Percentiles rank a stretch among this genome's conserved stretches.
Evolutionary conservation across 768 basidiomycete genomes (phyloP).

Genomic region (Paxillus ammoniavirescens): DNA sequence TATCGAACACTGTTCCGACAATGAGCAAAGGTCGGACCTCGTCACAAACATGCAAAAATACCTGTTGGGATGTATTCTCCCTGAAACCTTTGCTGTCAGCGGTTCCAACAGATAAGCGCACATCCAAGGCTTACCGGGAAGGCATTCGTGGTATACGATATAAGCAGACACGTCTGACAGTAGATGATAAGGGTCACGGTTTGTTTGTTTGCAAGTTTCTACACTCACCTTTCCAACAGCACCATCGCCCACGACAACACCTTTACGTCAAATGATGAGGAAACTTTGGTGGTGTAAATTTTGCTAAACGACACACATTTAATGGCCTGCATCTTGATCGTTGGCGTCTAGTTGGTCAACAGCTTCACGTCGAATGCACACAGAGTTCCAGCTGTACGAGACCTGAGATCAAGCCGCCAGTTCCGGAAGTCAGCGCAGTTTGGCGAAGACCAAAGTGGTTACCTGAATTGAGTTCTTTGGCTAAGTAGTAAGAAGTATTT

Average conservation of each 20-base stretch:
- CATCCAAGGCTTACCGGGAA: slow-evolving; percentile 69
- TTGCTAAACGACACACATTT: slow-evolving; percentile 61
- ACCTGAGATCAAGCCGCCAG: slow-evolving; percentile 15
- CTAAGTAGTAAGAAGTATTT: background rate
- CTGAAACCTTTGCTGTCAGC: slow-evolving; percentile 39
- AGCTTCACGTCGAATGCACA: slow-evolving; percentile 3
- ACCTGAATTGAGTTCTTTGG: slow-evolving; percentile 4
- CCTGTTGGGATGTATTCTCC: slow-evolving; percentile 97
- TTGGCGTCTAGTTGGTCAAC: slow-evolving; percentile 15
- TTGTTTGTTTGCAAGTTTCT: slow-evolving; percentile 3
- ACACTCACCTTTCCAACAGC: slow-evolving; percentile 90
- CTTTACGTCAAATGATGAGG: slow-evolving; percentile 45
- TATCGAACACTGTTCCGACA: slow-evolving; percentile 80
- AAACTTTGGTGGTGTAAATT: slow-evolving; percentile 16
- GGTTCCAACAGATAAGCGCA: slow-evolving; percentile 9
- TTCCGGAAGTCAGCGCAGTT: slow-evolving; percentile 9
- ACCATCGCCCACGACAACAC: slow-evolving; percentile 98
- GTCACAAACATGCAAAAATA: slow-evolving; percentile 31
- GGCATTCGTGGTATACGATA: slow-evolving; percentile 98
- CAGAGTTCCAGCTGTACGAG: slow-evolving; percentile 12
- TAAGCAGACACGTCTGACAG: slow-evolving; percentile 90
- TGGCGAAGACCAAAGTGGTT: background rate
- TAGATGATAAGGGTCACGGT: slow-evolving; percentile 11
- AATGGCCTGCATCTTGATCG: slow-evolving; percentile 75
- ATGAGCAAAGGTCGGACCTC: slow-evolving; percentile 8